Evolutionary conservation across 257 asterid genomes (phyloP).

Genomic region (Knoxia roxburghii): DNA sequence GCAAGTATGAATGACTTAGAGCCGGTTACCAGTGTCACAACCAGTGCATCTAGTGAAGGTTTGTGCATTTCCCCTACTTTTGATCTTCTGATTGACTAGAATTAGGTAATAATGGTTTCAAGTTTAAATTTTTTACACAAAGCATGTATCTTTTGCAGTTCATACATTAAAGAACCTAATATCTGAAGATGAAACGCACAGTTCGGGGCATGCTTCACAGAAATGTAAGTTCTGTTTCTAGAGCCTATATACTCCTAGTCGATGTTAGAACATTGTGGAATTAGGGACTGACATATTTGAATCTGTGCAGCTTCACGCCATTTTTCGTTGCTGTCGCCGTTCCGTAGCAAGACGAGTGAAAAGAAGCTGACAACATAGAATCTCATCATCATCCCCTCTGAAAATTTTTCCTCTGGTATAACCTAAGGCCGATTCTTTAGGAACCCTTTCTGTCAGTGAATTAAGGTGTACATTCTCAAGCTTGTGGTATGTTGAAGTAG

Average conservation of each 20-base stretch:
- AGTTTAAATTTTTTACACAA: background rate
- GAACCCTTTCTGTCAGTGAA: constrained; percentile 1
- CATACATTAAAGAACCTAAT: constrained; percentile 70
- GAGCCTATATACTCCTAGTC: background rate
- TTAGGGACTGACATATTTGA: constrained; percentile 5
- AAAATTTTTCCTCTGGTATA: constrained; percentile 3
- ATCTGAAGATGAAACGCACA: constrained; percentile 60
- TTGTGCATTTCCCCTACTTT: constrained; percentile 18
- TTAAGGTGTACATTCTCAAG: background rate
- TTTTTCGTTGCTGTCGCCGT: constrained; percentile 69
- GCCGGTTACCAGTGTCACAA: constrained; percentile 35
- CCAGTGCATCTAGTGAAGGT: constrained; percentile 68
- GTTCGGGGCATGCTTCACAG: constrained; percentile 43
- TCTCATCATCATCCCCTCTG: background rate
- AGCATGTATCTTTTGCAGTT: constrained; percentile 34
- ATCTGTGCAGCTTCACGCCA: constrained; percentile 62
- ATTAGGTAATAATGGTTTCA: background rate
- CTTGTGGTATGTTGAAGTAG: background rate
- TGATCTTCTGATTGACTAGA: too few species aligned
- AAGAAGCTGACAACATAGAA: constrained; percentile 44
- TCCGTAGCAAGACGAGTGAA: constrained; percentile 64
- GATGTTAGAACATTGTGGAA: background rate
- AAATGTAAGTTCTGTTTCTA: constrained; percentile 52
- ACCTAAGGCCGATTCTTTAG: background rate
- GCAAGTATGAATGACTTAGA: constrained; percentile 36